phyloP scores from a whole-genome alignment of 331 rosid species.

The Malus hybrid region DNA sequence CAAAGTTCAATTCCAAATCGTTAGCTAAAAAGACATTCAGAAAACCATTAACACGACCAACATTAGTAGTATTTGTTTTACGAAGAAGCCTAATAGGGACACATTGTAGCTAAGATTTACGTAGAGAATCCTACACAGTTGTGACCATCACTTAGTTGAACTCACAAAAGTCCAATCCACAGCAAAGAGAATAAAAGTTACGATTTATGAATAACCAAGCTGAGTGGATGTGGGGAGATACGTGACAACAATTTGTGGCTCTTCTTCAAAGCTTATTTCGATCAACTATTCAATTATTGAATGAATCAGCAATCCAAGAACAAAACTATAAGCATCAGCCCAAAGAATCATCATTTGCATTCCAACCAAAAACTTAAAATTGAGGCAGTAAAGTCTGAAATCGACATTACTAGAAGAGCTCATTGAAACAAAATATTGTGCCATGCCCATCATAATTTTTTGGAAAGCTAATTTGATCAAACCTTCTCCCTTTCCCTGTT shows the following conservation, averaged over 20 bases:
- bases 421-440: neutral
- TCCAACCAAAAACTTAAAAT: neutral
- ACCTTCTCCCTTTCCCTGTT: conserved; percentile 49
- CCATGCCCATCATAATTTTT: neutral
- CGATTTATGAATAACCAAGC: neutral
- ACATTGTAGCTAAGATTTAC: neutral
- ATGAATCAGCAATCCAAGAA: neutral
- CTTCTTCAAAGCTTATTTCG: neutral
- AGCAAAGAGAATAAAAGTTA: neutral
- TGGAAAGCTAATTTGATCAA: neutral
- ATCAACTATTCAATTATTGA: neutral
- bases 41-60: neutral
- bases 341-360: neutral
- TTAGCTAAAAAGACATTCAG: neutral
- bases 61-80: neutral
- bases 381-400: neutral
- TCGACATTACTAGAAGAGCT: neutral
- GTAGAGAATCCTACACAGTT: too few relatives aligned
- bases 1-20: neutral
- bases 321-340: neutral
- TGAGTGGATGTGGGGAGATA: neutral
- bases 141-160: neutral
- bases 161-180: neutral
- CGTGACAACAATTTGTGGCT: neutral
- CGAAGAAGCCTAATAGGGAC: neutral